Percentiles rank a stretch among this genome's conserved stretches.
Evolutionary conservation across 164 flowering plant genomes (phyloP).

Genomic region (Macadamia tetraphylla): DNA sequence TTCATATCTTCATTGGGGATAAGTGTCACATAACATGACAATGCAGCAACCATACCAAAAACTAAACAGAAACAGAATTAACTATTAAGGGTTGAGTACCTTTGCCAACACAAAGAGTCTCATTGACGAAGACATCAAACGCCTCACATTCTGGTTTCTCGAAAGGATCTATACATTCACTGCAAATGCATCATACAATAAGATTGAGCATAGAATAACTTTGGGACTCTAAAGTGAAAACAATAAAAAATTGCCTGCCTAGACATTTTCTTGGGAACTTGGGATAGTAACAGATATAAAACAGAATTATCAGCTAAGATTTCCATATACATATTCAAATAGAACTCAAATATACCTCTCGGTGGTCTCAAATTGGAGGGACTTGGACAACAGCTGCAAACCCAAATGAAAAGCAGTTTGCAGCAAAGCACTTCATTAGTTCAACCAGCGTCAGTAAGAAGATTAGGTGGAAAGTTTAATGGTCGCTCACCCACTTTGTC

Average conservation of each 20-base stretch:
- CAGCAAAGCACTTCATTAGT: background rate
- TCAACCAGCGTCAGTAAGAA: no score
- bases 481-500: no score
- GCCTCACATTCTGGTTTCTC: constrained; percentile 96
- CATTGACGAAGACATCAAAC: constrained; percentile 75
- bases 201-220: background rate
- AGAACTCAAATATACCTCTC: constrained; percentile 30
- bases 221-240: background rate
- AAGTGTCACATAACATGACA: no score
- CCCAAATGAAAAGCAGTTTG: background rate
- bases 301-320: background rate
- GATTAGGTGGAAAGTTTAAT: background rate
- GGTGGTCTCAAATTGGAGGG: constrained; percentile 23
- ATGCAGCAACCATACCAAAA: background rate
- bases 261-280: background rate
- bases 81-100: constrained; percentile 34
- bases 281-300: background rate
- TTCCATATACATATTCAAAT: background rate
- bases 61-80: background rate
- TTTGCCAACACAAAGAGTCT: constrained; percentile 74
- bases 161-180: constrained; percentile 86
- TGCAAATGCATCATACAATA: constrained; percentile 22
- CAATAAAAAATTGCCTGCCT: background rate
- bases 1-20: no score
- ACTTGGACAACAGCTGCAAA: constrained; percentile 35